Conservation (phyloP, 257 asterid genomes). For the Coffea canephora region DNA sequence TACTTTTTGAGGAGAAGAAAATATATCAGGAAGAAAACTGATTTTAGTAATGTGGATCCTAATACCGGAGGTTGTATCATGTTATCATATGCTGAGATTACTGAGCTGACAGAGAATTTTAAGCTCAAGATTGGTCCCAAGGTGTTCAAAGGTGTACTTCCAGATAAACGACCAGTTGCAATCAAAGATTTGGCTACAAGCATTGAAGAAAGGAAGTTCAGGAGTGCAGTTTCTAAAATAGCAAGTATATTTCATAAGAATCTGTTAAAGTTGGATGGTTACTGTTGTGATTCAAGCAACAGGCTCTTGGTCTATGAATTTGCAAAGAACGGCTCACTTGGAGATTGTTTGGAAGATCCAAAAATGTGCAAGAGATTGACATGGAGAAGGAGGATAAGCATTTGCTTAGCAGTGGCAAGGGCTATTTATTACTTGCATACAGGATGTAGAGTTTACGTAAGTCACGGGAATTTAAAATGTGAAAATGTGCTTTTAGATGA, state of each 20-base stretch:
- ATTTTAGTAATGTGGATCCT: slow-evolving; percentile 19
- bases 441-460: slow-evolving; percentile 39
- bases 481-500: slow-evolving; percentile 43
- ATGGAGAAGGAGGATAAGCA: slow-evolving; percentile 35
- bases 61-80: slow-evolving; percentile 24
- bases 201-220: slow-evolving; percentile 34
- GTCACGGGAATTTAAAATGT: slow-evolving; percentile 45
- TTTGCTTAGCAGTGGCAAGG: slow-evolving; percentile 38
- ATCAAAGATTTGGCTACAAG: slow-evolving; percentile 25
- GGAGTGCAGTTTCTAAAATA: slow-evolving; percentile 31
- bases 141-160: slow-evolving; percentile 34
- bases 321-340: slow-evolving; percentile 31
- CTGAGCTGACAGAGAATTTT: slow-evolving; percentile 36
- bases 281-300: slow-evolving; percentile 27
- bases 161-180: slow-evolving; percentile 28
- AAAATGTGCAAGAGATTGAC: slow-evolving; percentile 40
- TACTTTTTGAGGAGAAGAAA: slow-evolving; percentile 20
- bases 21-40: slow-evolving; percentile 19
- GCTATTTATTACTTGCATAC: slow-evolving; percentile 42
- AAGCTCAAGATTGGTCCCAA: slow-evolving; percentile 37
- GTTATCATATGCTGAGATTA: slow-evolving; percentile 36
- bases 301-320: slow-evolving; percentile 40
- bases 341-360: slow-evolving; percentile 34
- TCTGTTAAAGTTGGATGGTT: slow-evolving; percentile 38
- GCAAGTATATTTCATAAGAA: slow-evolving; percentile 42